These are phyloP conservation scores for Colletotrichum sp. DNA, from an alignment of 2,329 filamentous ascomycete genomes.

Conservation along the genomic window DNA sequence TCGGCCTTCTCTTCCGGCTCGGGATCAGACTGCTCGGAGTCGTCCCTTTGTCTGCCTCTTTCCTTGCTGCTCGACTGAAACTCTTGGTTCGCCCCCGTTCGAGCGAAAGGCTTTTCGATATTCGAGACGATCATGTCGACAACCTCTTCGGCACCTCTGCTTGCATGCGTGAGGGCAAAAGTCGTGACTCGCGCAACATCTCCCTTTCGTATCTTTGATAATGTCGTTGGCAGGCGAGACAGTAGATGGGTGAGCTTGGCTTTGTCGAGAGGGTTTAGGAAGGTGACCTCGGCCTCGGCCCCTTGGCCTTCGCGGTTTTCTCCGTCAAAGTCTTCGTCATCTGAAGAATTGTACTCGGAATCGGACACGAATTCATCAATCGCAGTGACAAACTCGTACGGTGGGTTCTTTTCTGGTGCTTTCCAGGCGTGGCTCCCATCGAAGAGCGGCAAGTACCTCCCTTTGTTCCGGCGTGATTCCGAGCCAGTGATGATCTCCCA, in stretches of 20 bases:
- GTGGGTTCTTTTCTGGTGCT: conserved; percentile 72
- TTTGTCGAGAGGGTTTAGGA: conserved; percentile 83
- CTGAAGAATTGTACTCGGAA: conserved; percentile 84
- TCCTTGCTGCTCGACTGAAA: conserved; percentile 1
- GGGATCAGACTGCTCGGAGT: conserved; percentile 40
- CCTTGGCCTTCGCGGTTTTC: conserved; percentile 57
- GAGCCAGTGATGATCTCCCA: conserved; percentile 84
- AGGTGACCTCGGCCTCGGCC: conserved; percentile 59
- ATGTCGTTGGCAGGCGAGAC: conserved; percentile 78
- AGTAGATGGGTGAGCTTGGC: conserved; percentile 85
- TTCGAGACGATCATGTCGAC: conserved; percentile 89
- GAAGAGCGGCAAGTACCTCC: conserved; percentile 70
- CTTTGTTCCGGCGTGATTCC: conserved; percentile 48
- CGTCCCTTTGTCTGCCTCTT: conserved; percentile 35
- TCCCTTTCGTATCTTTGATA: conserved; percentile 78
- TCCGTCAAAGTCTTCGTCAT: conserved; percentile 77
- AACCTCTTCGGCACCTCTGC: conserved; percentile 85
- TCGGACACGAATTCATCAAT: conserved; percentile 84
- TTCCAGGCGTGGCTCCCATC: conserved; percentile 82
- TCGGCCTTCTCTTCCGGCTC: conserved; percentile 44
- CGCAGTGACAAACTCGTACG: conserved; percentile 79
- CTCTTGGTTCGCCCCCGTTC: conserved; percentile 69
- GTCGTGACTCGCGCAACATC: conserved; percentile 86
- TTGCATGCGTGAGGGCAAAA: conserved; percentile 89
- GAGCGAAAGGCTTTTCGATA: conserved; percentile 76